Evolutionary conservation across 441 rosid genomes (phyloP).

Genomic region (Populus hybrid): DNA sequence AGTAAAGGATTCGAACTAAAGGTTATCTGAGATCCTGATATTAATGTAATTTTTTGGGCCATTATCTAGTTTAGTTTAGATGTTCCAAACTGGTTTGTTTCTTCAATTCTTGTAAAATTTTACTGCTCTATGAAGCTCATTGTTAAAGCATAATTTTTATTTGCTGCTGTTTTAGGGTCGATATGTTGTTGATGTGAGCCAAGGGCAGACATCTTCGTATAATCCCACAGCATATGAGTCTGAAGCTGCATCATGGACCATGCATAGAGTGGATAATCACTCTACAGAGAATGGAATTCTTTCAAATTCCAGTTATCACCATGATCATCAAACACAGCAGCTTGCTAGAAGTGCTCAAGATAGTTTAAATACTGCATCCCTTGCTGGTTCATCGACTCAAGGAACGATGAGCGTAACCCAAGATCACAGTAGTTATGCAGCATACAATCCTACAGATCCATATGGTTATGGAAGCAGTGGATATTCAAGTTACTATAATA

Average conservation of each 20-base stretch:
- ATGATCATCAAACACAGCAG: constrained; percentile 54
- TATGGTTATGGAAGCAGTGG: constrained; percentile 70
- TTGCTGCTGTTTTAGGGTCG: constrained; percentile 40
- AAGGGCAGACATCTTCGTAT: constrained; percentile 47
- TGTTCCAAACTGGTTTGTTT: background rate
- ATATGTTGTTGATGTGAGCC: constrained; percentile 57
- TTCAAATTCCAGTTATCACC: constrained; percentile 44
- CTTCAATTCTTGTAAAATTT: background rate
- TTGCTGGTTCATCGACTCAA: constrained; percentile 54
- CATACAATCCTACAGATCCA: constrained; percentile 61
- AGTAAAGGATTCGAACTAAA: background rate
- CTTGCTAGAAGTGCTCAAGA: constrained; percentile 43
- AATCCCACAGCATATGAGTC: constrained; percentile 48
- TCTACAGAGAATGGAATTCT: constrained; percentile 52
- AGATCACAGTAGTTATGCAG: constrained; percentile 58
- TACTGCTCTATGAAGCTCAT: background rate
- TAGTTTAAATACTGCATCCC: constrained; percentile 43
- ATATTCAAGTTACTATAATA: constrained; percentile 80
- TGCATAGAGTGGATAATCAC: constrained; percentile 49
- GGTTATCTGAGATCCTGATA: background rate
- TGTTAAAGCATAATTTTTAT: constrained; percentile 4
- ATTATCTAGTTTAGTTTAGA: background rate
- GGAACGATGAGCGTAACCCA: constrained; percentile 51
- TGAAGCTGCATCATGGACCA: constrained; percentile 56
- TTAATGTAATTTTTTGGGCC: background rate